Evolutionary conservation across 495 filamentous ascomycete genomes (phyloP).

Genomic region (Viridothelium virens): DNA sequence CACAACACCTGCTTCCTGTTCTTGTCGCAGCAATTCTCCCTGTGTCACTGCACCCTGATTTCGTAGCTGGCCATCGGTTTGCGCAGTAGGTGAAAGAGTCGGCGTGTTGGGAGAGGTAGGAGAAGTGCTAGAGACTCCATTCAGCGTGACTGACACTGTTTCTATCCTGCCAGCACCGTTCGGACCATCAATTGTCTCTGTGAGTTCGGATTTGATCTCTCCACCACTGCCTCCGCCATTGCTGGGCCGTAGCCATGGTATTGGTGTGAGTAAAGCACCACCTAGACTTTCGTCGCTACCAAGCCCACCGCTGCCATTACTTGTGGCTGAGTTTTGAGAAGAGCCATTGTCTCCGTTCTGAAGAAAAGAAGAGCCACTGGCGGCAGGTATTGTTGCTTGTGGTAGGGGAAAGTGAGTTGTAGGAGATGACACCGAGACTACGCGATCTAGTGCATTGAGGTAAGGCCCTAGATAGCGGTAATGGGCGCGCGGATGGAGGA

Average conservation of each 20-base stretch:
- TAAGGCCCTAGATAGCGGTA: slow-evolving; percentile 76
- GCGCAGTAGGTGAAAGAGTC: slow-evolving; percentile 21
- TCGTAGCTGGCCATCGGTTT: slow-evolving; percentile 28
- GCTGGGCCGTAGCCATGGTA: slow-evolving; percentile 65
- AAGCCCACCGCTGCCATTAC: slow-evolving; percentile 38
- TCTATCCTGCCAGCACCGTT: slow-evolving; percentile 63
- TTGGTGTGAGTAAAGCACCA: slow-evolving; percentile 86
- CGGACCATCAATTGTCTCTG: slow-evolving; percentile 62
- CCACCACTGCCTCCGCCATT: slow-evolving; percentile 29
- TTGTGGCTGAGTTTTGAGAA: not conserved
- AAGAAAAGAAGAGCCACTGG: slow-evolving; percentile 32
- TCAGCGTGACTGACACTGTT: slow-evolving; percentile 60
- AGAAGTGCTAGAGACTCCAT: slow-evolving; percentile 41
- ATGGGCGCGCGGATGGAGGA: slow-evolving; percentile 65
- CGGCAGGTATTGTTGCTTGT: slow-evolving; percentile 44
- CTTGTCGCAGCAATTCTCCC: slow-evolving; percentile 68
- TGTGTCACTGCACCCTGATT: slow-evolving; percentile 56
- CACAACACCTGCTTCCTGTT: slow-evolving; percentile 64
- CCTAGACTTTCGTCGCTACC: slow-evolving; percentile 85
- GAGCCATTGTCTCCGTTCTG: slow-evolving; percentile 30
- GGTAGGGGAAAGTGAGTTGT: slow-evolving; percentile 76
- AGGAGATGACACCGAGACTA: slow-evolving; percentile 82
- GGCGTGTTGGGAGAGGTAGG: slow-evolving; percentile 21
- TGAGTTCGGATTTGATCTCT: slow-evolving; percentile 58
- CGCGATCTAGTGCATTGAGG: slow-evolving; percentile 82